Conservation (phyloP, 257 asterid species). For the Gentiana macrophylla region DNA sequence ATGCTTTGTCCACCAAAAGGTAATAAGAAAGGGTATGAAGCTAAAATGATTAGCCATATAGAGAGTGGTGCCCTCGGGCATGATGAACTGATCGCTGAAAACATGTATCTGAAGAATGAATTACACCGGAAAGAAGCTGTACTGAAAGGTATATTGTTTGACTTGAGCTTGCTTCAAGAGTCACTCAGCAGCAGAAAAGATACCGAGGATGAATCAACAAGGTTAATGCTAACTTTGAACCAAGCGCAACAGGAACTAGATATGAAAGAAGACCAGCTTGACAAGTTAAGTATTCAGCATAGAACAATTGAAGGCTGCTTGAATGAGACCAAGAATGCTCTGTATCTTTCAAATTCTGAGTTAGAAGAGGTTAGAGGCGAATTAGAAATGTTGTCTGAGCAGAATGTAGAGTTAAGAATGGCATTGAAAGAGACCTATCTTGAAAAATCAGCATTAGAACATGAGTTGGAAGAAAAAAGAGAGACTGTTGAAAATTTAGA, state of each 20-base stretch:
- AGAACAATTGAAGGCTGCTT: constrained; percentile 39
- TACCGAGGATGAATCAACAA: constrained; percentile 53
- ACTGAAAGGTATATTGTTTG: constrained; percentile 74
- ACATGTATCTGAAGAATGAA: constrained; percentile 45
- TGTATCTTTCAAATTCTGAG: constrained; percentile 38
- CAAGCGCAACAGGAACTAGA: constrained; percentile 51
- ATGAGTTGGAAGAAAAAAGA: constrained; percentile 46
- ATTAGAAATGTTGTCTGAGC: constrained; percentile 35
- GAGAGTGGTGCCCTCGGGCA: constrained; percentile 18
- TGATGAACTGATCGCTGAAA: constrained; percentile 26
- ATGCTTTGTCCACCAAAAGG: constrained; percentile 12
- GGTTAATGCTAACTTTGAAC: constrained; percentile 36
- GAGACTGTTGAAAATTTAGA: constrained; percentile 51
- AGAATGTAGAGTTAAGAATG: constrained; percentile 55
- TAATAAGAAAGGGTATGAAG: constrained; percentile 19
- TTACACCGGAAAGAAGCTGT: constrained; percentile 48
- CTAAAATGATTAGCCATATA: constrained; percentile 14
- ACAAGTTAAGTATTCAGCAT: constrained; percentile 39
- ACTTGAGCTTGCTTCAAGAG: constrained; percentile 84
- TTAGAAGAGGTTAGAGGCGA: constrained; percentile 39
- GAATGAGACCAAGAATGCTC: constrained; percentile 46
- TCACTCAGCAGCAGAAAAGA: constrained; percentile 66
- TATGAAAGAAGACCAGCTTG: constrained; percentile 39
- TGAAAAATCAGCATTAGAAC: constrained; percentile 59
- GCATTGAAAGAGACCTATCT: constrained; percentile 49